A percentile compares a stretch with the other conserved stretches of the same genome.
Evolutionary conservation across 176 grass and related monocot genomes (phyloP).

Genomic region (Avena atlantica): DNA sequence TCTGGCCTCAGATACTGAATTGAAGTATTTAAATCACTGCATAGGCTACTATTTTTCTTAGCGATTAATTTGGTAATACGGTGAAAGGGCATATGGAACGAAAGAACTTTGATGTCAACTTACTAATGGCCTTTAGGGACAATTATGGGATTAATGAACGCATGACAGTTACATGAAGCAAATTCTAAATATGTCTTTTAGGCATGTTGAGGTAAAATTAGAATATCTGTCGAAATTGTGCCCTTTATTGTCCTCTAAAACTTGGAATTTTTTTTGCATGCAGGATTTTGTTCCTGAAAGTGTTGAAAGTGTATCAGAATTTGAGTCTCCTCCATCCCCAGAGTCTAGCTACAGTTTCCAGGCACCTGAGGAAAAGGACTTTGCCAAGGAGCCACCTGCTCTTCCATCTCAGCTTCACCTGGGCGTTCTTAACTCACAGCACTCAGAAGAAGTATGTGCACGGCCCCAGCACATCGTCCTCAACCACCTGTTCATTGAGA

Average conservation of each 20-base stretch:
- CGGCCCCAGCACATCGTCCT: slow-evolving; percentile 89
- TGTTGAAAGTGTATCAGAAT: slow-evolving; percentile 81
- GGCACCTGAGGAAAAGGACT: slow-evolving; percentile 79
- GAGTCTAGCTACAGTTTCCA: slow-evolving; percentile 79
- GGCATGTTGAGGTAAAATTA: background rate
- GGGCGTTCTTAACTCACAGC: slow-evolving; percentile 73
- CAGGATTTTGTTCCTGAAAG: slow-evolving; percentile 98
- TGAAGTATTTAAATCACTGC: background rate
- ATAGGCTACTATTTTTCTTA: background rate
- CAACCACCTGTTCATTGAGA: slow-evolving; percentile 98
- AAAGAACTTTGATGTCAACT: background rate
- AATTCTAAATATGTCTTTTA: background rate
- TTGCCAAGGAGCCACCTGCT: slow-evolving; percentile 86
- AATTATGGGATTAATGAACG: slow-evolving; percentile 9
- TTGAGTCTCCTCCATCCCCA: slow-evolving; percentile 77
- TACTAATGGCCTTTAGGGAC: slow-evolving; percentile 4
- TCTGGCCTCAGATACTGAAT: background rate
- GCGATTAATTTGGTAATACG: background rate
- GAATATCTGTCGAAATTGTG: background rate
- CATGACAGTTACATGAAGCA: background rate
- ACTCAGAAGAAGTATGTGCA: slow-evolving; percentile 61
- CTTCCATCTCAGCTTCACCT: slow-evolving; percentile 83
- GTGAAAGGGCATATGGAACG: background rate
- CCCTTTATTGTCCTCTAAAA: background rate
- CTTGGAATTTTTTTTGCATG: slow-evolving; percentile 3